Percentiles rank a stretch among this genome's conserved stretches.
Evolutionary conservation across 176 grass and related monocot species (phyloP).

Genomic region (Elaeis guineensis): DNA sequence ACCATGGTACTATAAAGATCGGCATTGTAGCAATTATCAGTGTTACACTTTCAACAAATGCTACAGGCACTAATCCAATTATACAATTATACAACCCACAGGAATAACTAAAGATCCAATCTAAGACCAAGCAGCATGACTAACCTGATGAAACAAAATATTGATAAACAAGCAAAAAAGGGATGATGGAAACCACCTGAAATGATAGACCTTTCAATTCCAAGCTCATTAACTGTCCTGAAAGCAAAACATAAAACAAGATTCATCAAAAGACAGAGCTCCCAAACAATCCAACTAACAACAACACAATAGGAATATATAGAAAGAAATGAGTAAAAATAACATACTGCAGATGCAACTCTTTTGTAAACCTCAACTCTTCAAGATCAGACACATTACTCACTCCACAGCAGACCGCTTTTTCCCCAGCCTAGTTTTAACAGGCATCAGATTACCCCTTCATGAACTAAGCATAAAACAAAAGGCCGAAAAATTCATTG

Average conservation of each 20-base stretch:
- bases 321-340: conserved; percentile 5
- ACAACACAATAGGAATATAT: not conserved
- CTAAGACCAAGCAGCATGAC: no score
- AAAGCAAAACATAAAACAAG: conserved; percentile 11
- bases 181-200: conserved; percentile 17
- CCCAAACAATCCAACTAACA: conserved; percentile 4
- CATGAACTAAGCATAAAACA: no score
- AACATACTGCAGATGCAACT: conserved; percentile 66
- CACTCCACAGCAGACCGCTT: conserved; percentile 73
- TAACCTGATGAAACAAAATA: no score
- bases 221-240: conserved; percentile 75
- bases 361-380: conserved; percentile 58
- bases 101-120: no score
- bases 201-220: conserved; percentile 49
- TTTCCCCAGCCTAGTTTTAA: conserved; percentile 64
- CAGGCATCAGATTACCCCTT: no score
- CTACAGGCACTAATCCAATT: no score
- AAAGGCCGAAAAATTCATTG: no score
- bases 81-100: no score
- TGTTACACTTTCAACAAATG: no score
- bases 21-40: no score
- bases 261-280: conserved; percentile 3
- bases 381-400: conserved; percentile 47
- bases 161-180: not conserved
- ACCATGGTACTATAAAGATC: no score